Base-by-base conservation (phyloP, 768 basidiomycete genomes). In the Pulveroboletus frians region DNA sequence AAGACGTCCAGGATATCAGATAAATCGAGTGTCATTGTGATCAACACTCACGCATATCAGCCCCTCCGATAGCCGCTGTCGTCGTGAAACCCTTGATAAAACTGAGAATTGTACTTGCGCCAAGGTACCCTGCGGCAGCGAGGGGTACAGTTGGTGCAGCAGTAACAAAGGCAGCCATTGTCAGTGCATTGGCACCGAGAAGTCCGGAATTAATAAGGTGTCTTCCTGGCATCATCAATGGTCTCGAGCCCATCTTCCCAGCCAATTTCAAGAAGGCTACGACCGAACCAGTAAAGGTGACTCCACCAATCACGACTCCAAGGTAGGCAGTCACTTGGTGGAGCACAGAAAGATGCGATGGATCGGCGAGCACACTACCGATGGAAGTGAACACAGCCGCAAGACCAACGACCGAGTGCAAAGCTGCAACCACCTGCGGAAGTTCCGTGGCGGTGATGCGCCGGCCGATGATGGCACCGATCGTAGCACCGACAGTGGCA, bases 51-150 rank as follows among this genome's bases (percentile, higher is more conserved):
- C 89, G 91, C 91, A 93, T 93, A 62, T 93, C 91, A 23, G 91
- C 91, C 10, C 91, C 91, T 43, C 91, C 91, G 53, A 93, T 89
- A n/a, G 91, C 88, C 11, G 91, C 86, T 9, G 90, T 92, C 2
- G 88, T 88, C 0, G 91, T 93, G 66, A 76, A 87, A 5, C 91
- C 91, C 62, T 90, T 89, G 52, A 87, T 76, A 68, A 92, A 92
- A 60, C 88, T 91, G 45, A 93, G 71, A 3, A 81, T 53, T 1
- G 91, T 73, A 57, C 88, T 92, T 15, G 77, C 77, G 36, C 83
- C 79, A 1, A 93, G 73, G 69, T 84, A 92, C 5, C 81, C 81
- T 3, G 90, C 91, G 15, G 89, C 91, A 47, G 89, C 68, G 8
- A 80, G 65, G 3, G 91, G 90, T 3, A 82, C 82, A 15, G 81